Percentiles rank a stretch among this genome's conserved stretches.
Conservation (phyloP, 257 asterid genomes). For the Penstemon newberryi region DNA sequence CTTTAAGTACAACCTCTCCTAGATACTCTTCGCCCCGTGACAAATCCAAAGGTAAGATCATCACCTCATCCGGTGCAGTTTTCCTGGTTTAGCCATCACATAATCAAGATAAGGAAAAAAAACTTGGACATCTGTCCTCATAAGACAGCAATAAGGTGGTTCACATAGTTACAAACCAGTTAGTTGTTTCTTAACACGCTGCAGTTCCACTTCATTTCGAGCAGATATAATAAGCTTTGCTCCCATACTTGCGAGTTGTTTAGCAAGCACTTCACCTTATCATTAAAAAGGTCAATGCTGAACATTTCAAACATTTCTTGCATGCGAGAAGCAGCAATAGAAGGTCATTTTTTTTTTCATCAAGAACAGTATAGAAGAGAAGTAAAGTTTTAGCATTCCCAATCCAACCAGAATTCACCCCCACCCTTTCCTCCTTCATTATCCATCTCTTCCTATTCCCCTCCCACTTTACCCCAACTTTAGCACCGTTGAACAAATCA, state of each 20-base stretch:
- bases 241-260: constrained; percentile 85
- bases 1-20: constrained; percentile 65
- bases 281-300: constrained; percentile 22
- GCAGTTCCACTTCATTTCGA: constrained; percentile 80
- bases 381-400: background rate
- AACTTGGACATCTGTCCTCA: constrained; percentile 8
- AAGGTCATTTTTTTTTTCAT: background rate
- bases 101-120: constrained; percentile 27
- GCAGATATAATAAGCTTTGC: constrained; percentile 96
- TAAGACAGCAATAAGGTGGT: constrained; percentile 3
- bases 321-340: constrained; percentile 8
- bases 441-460: too few species aligned
- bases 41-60: constrained; percentile 87
- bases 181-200: constrained; percentile 71
- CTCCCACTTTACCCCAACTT: too few species aligned
- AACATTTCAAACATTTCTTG: background rate
- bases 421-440: too few species aligned
- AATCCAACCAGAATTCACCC: background rate
- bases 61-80: constrained; percentile 76
- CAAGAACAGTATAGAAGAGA: background rate
- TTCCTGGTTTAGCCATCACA: constrained; percentile 56
- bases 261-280: constrained; percentile 88
- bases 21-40: constrained; percentile 70
- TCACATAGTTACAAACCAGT: constrained; percentile 48
- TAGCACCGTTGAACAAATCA: too few species aligned